phyloP scores from a whole-genome alignment of 1,284 basidiomycete species.

The Cryptococcus deneoformans region DNA sequence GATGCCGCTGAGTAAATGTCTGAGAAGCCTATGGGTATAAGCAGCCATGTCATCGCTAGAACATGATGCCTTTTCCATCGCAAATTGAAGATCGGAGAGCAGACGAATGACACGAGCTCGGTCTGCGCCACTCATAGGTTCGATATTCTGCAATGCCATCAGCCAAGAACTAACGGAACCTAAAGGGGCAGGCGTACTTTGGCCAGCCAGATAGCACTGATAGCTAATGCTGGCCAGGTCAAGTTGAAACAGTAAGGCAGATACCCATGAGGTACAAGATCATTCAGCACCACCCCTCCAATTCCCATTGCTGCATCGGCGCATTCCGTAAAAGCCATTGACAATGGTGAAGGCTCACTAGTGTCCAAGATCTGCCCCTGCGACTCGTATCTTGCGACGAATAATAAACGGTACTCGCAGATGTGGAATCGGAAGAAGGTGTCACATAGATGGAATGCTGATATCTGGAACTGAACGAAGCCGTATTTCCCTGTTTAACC shows the following conservation, averaged over 20 bases:
- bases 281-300: constrained; percentile 20
- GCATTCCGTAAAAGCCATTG: constrained; percentile 20
- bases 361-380: constrained; percentile 13
- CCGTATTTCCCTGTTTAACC: constrained; percentile 11
- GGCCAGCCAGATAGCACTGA: constrained; percentile 26
- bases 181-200: constrained; percentile 10
- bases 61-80: constrained; percentile 16
- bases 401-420: constrained; percentile 25
- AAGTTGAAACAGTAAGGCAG: constrained; percentile 25
- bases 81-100: constrained; percentile 15
- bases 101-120: constrained; percentile 16
- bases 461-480: constrained; percentile 17
- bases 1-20: constrained; percentile 21
- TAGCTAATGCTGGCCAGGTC: constrained; percentile 24
- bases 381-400: constrained; percentile 17
- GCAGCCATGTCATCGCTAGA: constrained; percentile 28
- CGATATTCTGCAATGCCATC: constrained; percentile 20
- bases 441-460: constrained; percentile 21
- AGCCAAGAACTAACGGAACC: background rate
- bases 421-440: constrained; percentile 27
- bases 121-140: constrained; percentile 21
- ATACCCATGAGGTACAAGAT: constrained; percentile 21
- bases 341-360: constrained; percentile 13
- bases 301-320: constrained; percentile 21
- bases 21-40: constrained; percentile 29